These are phyloP conservation scores for grape (Vitis vinifera) DNA, from an alignment of 164 flowering plant genomes.

Conservation along the genomic window DNA sequence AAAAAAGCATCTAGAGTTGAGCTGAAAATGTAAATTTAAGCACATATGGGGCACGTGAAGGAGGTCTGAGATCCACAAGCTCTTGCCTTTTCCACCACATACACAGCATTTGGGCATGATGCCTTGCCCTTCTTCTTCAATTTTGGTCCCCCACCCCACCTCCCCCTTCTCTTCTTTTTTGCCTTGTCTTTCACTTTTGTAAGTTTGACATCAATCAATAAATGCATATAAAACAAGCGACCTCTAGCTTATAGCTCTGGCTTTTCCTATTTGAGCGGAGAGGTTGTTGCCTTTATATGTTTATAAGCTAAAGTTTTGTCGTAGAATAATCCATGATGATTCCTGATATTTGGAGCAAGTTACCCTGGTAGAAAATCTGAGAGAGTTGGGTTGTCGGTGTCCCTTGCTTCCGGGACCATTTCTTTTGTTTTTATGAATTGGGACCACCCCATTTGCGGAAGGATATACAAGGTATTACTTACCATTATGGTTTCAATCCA, in stretches of 20 bases:
- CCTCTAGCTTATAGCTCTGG: conserved; percentile 8
- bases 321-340: too few relatives aligned
- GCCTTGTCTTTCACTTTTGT: background rate
- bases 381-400: background rate
- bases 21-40: background rate
- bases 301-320: background rate
- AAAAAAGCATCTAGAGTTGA: conserved; percentile 3
- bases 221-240: conserved; percentile 11
- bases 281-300: conserved; percentile 2
- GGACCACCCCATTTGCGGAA: too few relatives aligned
- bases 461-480: too few relatives aligned
- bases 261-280: conserved; percentile 4
- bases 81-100: conserved; percentile 1
- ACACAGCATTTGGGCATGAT: background rate
- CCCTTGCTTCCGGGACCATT: background rate
- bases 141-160: too few relatives aligned
- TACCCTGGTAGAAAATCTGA: too few relatives aligned
- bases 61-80: conserved; percentile 3
- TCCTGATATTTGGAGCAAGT: too few relatives aligned
- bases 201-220: background rate
- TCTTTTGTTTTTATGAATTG: background rate
- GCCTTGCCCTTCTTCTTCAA: background rate
- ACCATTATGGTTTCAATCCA: too few relatives aligned
- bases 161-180: background rate
- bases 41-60: conserved; percentile 4